Conservation (phyloP, 2,329 filamentous ascomycete genomes). For the Cercospora brassicicola region DNA sequence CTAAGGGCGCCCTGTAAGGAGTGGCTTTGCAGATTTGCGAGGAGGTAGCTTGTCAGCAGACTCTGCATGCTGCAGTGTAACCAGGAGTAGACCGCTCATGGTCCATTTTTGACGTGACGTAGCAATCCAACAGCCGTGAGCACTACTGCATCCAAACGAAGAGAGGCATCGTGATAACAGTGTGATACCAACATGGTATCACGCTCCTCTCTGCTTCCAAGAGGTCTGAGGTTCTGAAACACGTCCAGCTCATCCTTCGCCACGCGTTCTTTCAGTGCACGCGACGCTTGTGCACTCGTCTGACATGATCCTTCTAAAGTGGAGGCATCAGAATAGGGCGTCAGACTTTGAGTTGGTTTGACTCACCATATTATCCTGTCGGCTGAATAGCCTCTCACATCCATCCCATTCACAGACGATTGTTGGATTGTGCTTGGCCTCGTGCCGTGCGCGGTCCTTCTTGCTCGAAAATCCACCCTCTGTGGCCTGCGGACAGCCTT, state of each 20-base stretch:
- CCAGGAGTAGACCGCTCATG: background rate
- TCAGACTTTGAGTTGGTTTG: background rate
- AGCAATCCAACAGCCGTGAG: background rate
- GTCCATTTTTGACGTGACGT: background rate
- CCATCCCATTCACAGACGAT: conserved; percentile 60
- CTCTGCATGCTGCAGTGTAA: background rate
- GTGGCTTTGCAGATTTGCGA: background rate
- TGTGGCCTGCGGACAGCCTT: conserved; percentile 58
- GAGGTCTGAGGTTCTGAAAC: background rate
- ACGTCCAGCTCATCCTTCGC: conserved; percentile 1
- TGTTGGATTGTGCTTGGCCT: conserved; percentile 62
- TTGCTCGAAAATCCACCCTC: conserved; percentile 63
- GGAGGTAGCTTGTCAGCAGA: background rate
- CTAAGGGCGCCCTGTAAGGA: background rate
- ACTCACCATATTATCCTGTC: conserved; percentile 62
- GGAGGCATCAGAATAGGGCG: conserved; percentile 10
- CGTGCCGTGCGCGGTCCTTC: conserved; percentile 62
- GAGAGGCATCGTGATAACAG: background rate
- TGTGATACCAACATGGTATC: background rate
- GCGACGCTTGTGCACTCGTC: conserved; percentile 31
- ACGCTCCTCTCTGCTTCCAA: background rate
- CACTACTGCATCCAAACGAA: background rate
- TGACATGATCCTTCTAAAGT: conserved; percentile 35
- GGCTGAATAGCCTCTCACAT: conserved; percentile 60
- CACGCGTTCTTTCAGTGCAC: conserved; percentile 13